phyloP scores from a whole-genome alignment of 345 rosid genomes.

The Salix suchowensis region DNA sequence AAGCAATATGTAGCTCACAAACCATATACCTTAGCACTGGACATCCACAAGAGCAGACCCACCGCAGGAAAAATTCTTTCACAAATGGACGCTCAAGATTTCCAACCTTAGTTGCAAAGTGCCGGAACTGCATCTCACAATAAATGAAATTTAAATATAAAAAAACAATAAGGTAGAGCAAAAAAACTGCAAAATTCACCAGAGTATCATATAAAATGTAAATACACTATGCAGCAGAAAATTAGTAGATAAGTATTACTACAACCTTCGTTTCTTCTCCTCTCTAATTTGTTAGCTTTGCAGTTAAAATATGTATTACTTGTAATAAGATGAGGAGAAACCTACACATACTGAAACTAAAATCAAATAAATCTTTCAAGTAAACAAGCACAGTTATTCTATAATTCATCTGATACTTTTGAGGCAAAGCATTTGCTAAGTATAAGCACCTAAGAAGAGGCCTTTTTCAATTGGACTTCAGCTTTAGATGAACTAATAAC shows the following conservation, averaged over 20 bases:
- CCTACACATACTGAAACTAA: not conserved
- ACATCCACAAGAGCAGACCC: slow-evolving; percentile 89
- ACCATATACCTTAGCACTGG: slow-evolving; percentile 73
- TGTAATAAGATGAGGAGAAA: too few relatives aligned
- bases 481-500: not conserved
- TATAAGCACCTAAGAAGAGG: not conserved
- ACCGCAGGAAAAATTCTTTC: slow-evolving; percentile 87
- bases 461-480: not conserved
- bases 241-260: not conserved
- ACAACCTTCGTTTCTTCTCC: not conserved
- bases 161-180: not conserved
- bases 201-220: not conserved
- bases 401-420: not conserved
- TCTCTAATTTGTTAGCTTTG: not conserved
- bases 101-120: slow-evolving; percentile 84
- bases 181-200: not conserved
- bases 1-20: slow-evolving; percentile 1
- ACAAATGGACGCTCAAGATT: slow-evolving; percentile 95
- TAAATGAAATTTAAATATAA: slow-evolving; percentile 11
- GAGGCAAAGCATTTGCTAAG: not conserved
- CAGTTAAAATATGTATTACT: not conserved
- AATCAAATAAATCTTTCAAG: not conserved
- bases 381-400: not conserved
- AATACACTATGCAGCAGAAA: not conserved
- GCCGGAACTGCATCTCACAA: slow-evolving; percentile 70